These are phyloP conservation scores for Suillus weaverae DNA, from an alignment of 768 basidiomycete species.

Conservation along the genomic window DNA sequence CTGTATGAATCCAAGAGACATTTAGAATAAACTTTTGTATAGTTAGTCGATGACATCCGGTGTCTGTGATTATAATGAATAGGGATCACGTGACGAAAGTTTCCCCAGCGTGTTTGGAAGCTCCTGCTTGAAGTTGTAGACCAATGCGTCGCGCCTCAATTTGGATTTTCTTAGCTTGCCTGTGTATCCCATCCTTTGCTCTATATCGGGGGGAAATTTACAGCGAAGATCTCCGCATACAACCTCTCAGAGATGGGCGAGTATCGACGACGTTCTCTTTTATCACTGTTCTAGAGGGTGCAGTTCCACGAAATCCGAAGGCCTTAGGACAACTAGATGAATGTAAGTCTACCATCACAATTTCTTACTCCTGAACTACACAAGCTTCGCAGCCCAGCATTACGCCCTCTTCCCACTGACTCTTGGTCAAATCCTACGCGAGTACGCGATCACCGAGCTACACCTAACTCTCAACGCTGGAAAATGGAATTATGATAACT, in stretches of 20 bases:
- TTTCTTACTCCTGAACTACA: slow-evolving; percentile 1
- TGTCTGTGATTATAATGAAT: neutral
- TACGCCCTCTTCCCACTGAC: slow-evolving; percentile 85
- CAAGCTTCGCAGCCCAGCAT: slow-evolving; percentile 62
- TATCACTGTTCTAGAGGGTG: slow-evolving; percentile 56
- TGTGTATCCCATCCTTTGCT: neutral
- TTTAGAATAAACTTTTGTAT: neutral
- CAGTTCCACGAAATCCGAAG: slow-evolving; percentile 55
- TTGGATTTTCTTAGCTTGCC: neutral
- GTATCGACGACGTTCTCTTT: slow-evolving; percentile 83
- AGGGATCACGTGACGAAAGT: neutral
- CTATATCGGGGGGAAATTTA: slow-evolving; percentile 33
- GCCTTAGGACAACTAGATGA: slow-evolving; percentile 47
- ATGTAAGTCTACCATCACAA: slow-evolving; percentile 36
- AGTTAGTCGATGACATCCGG: too few relatives aligned
- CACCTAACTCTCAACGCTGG: slow-evolving; percentile 91
- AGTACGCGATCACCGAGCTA: slow-evolving; percentile 84
- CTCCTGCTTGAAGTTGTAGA: neutral
- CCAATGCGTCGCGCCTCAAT: neutral
- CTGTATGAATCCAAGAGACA: neutral
- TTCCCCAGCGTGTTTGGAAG: neutral
- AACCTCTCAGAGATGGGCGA: slow-evolving; percentile 78
- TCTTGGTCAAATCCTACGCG: slow-evolving; percentile 82
- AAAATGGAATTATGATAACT: slow-evolving; percentile 83
- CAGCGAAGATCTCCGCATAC: slow-evolving; percentile 51